Evolutionary conservation across 805 yeast genomes (phyloP).

Genomic region (Nakazawaea anatomiae): DNA sequence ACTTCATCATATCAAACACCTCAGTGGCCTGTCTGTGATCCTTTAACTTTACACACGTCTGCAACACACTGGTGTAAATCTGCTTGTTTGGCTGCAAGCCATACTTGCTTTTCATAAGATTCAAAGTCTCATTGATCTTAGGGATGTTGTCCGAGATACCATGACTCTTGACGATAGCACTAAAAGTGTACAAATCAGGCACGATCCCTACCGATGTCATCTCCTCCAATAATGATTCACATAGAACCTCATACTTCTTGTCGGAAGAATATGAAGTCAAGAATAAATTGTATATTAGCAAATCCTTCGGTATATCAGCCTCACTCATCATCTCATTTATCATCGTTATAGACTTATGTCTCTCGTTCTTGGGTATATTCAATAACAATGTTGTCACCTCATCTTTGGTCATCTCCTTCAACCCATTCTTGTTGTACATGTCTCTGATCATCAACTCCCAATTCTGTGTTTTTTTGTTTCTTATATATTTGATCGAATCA

Average conservation of each 20-base stretch:
- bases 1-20: conserved; percentile 82
- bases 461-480: conserved; percentile 32
- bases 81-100: conserved; percentile 36
- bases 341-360: conserved; percentile 27
- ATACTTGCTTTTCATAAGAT: conserved; percentile 28
- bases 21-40: conserved; percentile 59
- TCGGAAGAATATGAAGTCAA: conserved; percentile 25
- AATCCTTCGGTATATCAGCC: conserved; percentile 25
- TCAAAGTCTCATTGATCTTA: conserved; percentile 31
- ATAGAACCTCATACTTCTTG: conserved; percentile 17
- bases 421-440: conserved; percentile 29
- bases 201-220: conserved; percentile 19
- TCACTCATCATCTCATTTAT: conserved; percentile 31
- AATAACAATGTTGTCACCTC: conserved; percentile 33
- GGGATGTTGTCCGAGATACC: conserved; percentile 33
- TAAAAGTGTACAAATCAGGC: conserved; percentile 35
- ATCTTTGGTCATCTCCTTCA: conserved; percentile 22
- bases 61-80: conserved; percentile 52
- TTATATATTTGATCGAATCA: conserved; percentile 32
- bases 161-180: conserved; percentile 38
- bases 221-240: conserved; percentile 28
- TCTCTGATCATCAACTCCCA: conserved; percentile 43
- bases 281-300: conserved; percentile 29
- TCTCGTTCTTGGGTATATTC: conserved; percentile 34
- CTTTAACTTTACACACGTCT: conserved; percentile 48